These are phyloP conservation scores for Paracorniculantispora psalliotae DNA, from an alignment of 2,329 filamentous ascomycete genomes.

Conservation along the genomic window DNA sequence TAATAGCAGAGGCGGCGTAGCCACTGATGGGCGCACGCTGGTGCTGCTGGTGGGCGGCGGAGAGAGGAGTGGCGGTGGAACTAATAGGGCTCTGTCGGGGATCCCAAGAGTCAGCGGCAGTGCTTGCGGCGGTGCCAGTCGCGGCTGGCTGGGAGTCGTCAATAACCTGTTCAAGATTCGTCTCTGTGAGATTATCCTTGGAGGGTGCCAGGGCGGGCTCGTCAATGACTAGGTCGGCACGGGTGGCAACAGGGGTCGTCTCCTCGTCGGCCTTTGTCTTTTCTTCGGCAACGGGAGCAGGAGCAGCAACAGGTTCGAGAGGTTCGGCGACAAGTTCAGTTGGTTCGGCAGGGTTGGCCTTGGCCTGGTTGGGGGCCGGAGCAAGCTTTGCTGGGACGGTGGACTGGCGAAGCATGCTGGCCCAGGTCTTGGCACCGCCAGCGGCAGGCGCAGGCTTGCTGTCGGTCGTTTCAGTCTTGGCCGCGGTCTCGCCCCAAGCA, in stretches of 20 bases:
- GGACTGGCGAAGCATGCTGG: slow-evolving; percentile 65
- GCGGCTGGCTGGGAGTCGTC: slow-evolving; percentile 73
- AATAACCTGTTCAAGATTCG: slow-evolving; percentile 85
- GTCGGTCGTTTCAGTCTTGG: slow-evolving; percentile 26
- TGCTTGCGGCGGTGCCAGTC: slow-evolving; percentile 83
- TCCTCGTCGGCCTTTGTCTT: slow-evolving; percentile 30
- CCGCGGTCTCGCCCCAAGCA: slow-evolving; percentile 40
- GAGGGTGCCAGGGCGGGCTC: slow-evolving; percentile 60
- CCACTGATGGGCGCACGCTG: slow-evolving; percentile 59
- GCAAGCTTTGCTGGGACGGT: slow-evolving; percentile 50
- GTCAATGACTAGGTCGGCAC: slow-evolving; percentile 37
- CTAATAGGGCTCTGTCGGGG: slow-evolving; percentile 55
- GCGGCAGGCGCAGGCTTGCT: slow-evolving; percentile 29
- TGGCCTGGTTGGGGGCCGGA: slow-evolving; percentile 45
- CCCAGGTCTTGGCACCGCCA: slow-evolving; percentile 57
- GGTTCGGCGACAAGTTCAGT: slow-evolving; percentile 22
- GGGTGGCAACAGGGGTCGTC: slow-evolving; percentile 29
- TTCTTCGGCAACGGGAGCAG: slow-evolving; percentile 23
- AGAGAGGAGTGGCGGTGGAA: slow-evolving; percentile 62
- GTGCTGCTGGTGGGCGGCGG: slow-evolving; percentile 58
- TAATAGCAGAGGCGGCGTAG: slow-evolving; percentile 75
- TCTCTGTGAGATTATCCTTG: slow-evolving; percentile 80
- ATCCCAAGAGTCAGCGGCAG: slow-evolving; percentile 80
- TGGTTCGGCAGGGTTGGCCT: slow-evolving; percentile 31
- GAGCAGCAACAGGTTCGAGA: slow-evolving; percentile 32